Conservation (phyloP, 2,329 filamentous ascomycete genomes). For the Grosmannia penicillata region DNA sequence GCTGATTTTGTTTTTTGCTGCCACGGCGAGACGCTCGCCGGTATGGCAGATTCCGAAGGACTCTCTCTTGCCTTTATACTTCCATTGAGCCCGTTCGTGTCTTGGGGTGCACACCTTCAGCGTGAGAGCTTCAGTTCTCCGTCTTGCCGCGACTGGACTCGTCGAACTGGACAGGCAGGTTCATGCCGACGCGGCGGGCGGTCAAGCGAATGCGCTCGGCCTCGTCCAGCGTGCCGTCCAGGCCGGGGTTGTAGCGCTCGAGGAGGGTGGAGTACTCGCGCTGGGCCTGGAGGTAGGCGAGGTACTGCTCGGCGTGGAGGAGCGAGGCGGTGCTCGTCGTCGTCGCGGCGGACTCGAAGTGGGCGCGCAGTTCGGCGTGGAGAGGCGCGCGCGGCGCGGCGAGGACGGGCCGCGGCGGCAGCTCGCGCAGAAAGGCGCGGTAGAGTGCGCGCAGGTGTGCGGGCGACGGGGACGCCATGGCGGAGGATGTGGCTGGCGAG, state of each 20-base stretch:
- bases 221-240: slow-evolving; percentile 55
- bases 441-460: slow-evolving; percentile 58
- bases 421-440: slow-evolving; percentile 75
- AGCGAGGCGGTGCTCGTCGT: slow-evolving; percentile 4
- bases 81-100: neutral
- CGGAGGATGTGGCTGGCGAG: neutral
- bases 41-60: too few species aligned
- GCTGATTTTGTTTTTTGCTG: too few species aligned
- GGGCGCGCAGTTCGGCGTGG: slow-evolving; percentile 51
- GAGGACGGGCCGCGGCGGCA: slow-evolving; percentile 54
- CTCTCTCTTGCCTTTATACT: too few species aligned
- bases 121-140: neutral
- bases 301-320: slow-evolving; percentile 55
- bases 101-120: too few species aligned
- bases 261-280: slow-evolving; percentile 65
- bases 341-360: slow-evolving; percentile 30
- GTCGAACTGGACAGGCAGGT: slow-evolving; percentile 55
- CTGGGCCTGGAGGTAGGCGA: slow-evolving; percentile 75
- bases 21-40: too few species aligned
- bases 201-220: slow-evolving; percentile 74
- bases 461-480: slow-evolving; percentile 10
- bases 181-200: slow-evolving; percentile 78
- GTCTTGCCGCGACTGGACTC: neutral
- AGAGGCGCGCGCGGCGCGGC: slow-evolving; percentile 47
- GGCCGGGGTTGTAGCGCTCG: slow-evolving; percentile 87